Evolutionary conservation across 202 grass and related monocot genomes (phyloP).

Genomic region (Panicum virgatum): DNA sequence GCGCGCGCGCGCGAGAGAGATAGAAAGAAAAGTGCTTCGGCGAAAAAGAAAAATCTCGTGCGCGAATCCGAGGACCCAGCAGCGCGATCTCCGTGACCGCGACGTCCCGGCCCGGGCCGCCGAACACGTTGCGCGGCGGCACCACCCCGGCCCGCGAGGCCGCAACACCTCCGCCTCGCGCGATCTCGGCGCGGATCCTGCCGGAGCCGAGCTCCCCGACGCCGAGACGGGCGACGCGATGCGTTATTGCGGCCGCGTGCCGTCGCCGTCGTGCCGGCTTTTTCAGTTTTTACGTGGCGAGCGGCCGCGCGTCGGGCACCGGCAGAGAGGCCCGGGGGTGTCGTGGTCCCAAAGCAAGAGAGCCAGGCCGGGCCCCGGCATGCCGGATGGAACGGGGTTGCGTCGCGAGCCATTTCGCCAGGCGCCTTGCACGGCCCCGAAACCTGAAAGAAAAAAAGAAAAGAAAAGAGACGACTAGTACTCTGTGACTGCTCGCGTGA

Average conservation of each 20-base stretch:
- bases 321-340: not conserved
- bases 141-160: not conserved
- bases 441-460: not conserved
- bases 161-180: not conserved
- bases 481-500: constrained; percentile 13
- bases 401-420: not conserved
- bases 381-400: not conserved
- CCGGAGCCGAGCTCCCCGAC: too few relatives aligned
- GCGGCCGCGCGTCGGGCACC: constrained; percentile 22
- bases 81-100: constrained; percentile 43
- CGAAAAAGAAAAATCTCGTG: constrained; percentile 22
- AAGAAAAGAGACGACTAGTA: not conserved
- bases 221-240: not conserved
- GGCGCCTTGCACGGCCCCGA: not conserved
- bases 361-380: not conserved
- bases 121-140: constrained; percentile 39
- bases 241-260: not conserved
- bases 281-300: constrained; percentile 38
- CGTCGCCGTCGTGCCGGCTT: constrained; percentile 36
- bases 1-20: not conserved
- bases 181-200: constrained; percentile 1
- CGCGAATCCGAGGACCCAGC: constrained; percentile 38
- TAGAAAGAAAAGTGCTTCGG: not conserved
- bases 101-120: not conserved
- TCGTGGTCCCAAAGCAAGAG: constrained; percentile 24